Base-by-base conservation (phyloP, 371 early-diverging fungal genomes). In the Syncephalastrum monosporum region DNA sequence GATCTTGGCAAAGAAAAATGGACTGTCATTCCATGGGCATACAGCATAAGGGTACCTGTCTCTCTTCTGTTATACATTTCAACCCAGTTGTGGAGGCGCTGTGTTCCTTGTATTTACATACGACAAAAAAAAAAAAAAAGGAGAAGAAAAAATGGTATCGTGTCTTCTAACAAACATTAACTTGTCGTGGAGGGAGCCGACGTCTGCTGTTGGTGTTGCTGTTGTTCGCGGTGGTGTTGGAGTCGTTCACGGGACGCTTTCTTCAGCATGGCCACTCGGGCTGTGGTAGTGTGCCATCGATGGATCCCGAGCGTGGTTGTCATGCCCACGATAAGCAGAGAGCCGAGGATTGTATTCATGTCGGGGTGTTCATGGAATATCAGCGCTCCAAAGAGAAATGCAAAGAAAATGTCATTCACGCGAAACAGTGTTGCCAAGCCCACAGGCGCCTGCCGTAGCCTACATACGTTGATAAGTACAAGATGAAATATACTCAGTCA, bases 331-430 rank as follows among this genome's bases (percentile, higher is more conserved):
- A 93, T 89, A 4, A 90, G 64, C 0, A 69, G 33, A 0, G 91
- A 85, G 6, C 93, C 93, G 3, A 77, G 33, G 25, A 87, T 64
- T 15, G 79, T 77, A 38, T 74, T 73, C 19, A 67, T 24, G 41
- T 79, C 72, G 0, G 91, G 90, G 4, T 77, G 61, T 60, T 92
- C 91, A 45, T 81, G 76, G 53, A 92, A 84, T 23, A 92, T 61
- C 1, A 77, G 56, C 42, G 85, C 79, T 29, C 92, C 90, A 67
- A 88, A 84, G 16, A 88, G 49, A 72, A 88, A 91, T 5, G 91
- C 90, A 68, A 90, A 88, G 2, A 91, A 86, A 17, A 93, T 85
- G 62, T 93, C 92, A 50, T 86, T 72, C 74, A 89, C 90, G 51
- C 92, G 84, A 86, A 91, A 88, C 63, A 93, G 53, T 1, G 88